Conservation (phyloP, 2,329 filamentous ascomycete genomes). For the Cladosporium sphaerospermum region DNA sequence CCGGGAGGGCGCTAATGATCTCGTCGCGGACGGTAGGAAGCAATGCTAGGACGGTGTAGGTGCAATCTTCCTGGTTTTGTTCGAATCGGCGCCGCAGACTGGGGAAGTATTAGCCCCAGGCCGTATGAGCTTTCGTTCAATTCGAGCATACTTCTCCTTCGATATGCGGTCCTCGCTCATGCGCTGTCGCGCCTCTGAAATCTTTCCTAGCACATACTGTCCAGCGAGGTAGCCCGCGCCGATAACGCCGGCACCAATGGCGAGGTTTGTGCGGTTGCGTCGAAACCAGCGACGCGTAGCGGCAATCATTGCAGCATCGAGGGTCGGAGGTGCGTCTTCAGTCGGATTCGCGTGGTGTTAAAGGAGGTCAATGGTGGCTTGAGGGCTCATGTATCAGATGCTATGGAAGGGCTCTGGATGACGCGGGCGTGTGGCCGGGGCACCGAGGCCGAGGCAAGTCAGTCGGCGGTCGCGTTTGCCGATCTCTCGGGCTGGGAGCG, state of each 20-base stretch:
- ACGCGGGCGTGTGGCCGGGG: background rate
- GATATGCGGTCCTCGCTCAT: slow-evolving; percentile 95
- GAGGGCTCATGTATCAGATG: too few species aligned
- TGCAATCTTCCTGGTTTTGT: slow-evolving; percentile 98
- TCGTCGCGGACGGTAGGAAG: slow-evolving; percentile 87
- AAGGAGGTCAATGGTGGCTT: background rate
- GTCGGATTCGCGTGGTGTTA: background rate
- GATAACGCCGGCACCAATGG: slow-evolving; percentile 78
- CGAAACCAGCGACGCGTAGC: slow-evolving; percentile 84
- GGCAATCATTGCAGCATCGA: slow-evolving; percentile 49
- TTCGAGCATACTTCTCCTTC: slow-evolving; percentile 74
- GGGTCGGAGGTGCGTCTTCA: background rate
- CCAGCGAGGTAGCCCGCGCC: slow-evolving; percentile 87
- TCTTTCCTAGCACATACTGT: slow-evolving; percentile 86
- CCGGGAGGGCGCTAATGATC: slow-evolving; percentile 79
- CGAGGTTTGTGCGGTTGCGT: slow-evolving; percentile 84
- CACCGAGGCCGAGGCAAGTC: background rate
- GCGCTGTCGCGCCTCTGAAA: slow-evolving; percentile 87
- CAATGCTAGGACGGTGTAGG: slow-evolving; percentile 92
- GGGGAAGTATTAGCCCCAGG: slow-evolving; percentile 2
- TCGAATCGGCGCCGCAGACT: slow-evolving; percentile 94
- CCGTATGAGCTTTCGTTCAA: too few species aligned
- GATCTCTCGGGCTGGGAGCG: too few species aligned
- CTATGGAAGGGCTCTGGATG: too few species aligned
- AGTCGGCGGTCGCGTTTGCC: too few species aligned